Conservation (phyloP, 306 rosid genomes). For the Albizia julibrissin region DNA sequence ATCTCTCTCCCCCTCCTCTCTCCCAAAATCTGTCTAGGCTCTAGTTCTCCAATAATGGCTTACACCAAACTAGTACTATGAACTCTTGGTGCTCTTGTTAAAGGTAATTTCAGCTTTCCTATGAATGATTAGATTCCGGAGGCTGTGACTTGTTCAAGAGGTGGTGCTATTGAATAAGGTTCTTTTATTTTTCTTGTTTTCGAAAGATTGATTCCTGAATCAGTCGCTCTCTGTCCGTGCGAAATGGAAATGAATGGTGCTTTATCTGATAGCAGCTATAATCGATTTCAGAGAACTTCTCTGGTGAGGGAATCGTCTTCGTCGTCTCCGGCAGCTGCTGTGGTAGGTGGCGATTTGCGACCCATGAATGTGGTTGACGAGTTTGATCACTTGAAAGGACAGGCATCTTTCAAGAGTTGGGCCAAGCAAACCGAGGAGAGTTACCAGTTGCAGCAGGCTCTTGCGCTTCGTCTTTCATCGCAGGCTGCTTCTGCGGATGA, state of each 20-base stretch:
- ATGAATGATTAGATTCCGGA: neutral
- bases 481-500: constrained; percentile 28
- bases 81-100: neutral
- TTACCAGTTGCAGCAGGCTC: constrained; percentile 52
- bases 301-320: neutral
- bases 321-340: neutral
- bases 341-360: neutral
- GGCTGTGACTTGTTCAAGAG: neutral
- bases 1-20: neutral
- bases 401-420: constrained; percentile 39
- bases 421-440: constrained; percentile 56
- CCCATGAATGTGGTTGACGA: constrained; percentile 11
- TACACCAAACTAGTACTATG: neutral
- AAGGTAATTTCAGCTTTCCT: neutral
- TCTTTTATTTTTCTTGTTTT: neutral
- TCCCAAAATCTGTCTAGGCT: neutral
- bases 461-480: constrained; percentile 53
- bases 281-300: neutral
- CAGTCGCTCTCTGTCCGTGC: neutral
- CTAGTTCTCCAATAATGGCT: neutral
- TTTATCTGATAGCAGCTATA: neutral
- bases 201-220: neutral
- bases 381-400: constrained; percentile 7
- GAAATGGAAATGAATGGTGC: neutral
- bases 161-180: neutral